Conservation (phyloP, 2,329 filamentous ascomycete species). For the Aspergillus candidus region DNA sequence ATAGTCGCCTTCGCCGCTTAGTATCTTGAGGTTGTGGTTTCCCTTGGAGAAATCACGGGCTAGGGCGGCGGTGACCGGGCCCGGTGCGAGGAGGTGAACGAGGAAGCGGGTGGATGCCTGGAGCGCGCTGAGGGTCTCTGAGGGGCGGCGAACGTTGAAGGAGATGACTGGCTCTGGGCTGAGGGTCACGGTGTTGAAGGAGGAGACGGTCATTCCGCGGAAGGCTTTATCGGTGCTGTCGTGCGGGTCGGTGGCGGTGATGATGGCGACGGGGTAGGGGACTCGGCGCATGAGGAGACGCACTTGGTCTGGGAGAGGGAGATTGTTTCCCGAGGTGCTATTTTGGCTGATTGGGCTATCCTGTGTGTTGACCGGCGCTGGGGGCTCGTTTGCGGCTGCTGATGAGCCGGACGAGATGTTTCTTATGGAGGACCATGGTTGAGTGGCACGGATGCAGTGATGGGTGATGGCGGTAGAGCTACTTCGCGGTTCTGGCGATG, state of each 20-base stretch:
- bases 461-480: not conserved
- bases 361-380: not conserved
- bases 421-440: conserved; percentile 12
- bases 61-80: conserved; percentile 26
- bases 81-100: conserved; percentile 46
- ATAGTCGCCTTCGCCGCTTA: conserved; percentile 22
- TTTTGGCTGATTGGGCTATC: conserved; percentile 2
- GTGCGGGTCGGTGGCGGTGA: conserved; percentile 43
- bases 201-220: conserved; percentile 55
- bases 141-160: conserved; percentile 56
- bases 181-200: conserved; percentile 55
- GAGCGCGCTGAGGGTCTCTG: conserved; percentile 52
- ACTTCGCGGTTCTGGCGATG: too few species aligned
- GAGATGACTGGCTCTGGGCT: conserved; percentile 51
- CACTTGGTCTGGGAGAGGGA: conserved; percentile 29
- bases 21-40: conserved; percentile 30
- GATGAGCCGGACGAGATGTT: conserved; percentile 13
- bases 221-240: conserved; percentile 24
- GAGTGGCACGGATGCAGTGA: not conserved
- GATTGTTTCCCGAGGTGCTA: not conserved
- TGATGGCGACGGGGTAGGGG: conserved; percentile 52
- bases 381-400: not conserved
- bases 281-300: conserved; percentile 49
- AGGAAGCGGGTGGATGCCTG: conserved; percentile 40
- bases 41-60: conserved; percentile 37